Base-by-base conservation (phyloP, 495 filamentous ascomycete species). In the Daldinia caldariorum region DNA sequence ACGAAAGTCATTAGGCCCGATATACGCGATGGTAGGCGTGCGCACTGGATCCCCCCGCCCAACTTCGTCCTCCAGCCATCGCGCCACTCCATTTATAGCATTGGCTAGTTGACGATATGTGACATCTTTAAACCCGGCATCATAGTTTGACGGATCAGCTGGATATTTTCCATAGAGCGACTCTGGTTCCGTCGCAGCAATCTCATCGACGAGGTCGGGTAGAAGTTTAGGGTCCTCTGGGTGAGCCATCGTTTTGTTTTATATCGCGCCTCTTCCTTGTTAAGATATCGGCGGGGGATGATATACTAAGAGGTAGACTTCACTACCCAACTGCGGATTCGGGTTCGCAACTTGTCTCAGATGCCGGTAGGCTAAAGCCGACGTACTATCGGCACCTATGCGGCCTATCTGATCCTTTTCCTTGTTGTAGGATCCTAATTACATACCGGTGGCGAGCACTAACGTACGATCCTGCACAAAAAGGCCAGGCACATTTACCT, bases 91-190 rank as follows among this genome's bases (percentile, higher is more conserved):
- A 22, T 47, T 47, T 47, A 47, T 22, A 22, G 43, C 43, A 47
- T 47, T 47, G 1, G 43, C 43, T 22, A 47, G 20, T 9, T 47
- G 43, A 8, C 43, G 43, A 47, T 47, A 47, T 4, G 43, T 47
- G 43, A 47, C 18, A 47, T 47, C 18, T 47, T 47, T 47, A 22
- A 20, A 47, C 43, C 43, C 43, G 43, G 43, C 43, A 47, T 47
- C 43, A 9, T 47, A 47, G 18, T 47, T 47, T 22, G 43, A 47
- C 0, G 43, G 43, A 12, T 47, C 43, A 22, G 9, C 43, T 22
- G 43, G 43, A 47, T 47, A 47, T 47, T 47, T 47, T 3, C 16
- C 43, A 13, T 47, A 47, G 16, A 47, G 43, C 2, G 43, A 47
- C 10, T 47, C 43, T 16, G 43, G 43, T 18, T 47, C 43, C 18